Evolutionary conservation across 78 protist genomes (phyloP), one percentile per base, ranked within the genome.

Genomic region (Chrysochromulina parva): DNA sequence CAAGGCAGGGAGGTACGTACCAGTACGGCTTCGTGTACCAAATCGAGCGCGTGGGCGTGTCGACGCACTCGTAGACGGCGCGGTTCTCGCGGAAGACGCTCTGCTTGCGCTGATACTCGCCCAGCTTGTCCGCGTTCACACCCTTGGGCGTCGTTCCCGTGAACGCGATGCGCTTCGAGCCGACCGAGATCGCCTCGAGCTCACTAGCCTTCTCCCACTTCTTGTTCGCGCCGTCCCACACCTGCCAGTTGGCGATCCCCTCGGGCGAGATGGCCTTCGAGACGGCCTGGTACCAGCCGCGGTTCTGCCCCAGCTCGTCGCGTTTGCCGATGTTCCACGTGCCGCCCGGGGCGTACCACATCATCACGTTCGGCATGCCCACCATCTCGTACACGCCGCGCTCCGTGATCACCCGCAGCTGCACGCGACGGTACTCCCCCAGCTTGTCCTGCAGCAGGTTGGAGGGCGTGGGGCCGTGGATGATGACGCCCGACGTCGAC

Each of bases 351-450:
- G 78, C 78, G 78, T 69, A 69, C 78, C 78, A 69, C 78, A 69
- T 69, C 78, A 69, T 69, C 24, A 69, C 78, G 78, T 69, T 69
- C 78, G 14, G 78, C 78, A 69, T 69, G 74, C 74, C n/a, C 74
- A 67, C 78, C 78, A 69, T 69, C 78, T 69, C 78, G 14, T 69
- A 69, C 19, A 69, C 78, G 78, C 78, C 78, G 16, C 78, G 78
- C 50, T 69, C 78, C 50, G 78, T 69, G n/a, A 69, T 16, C 50
- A 69, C 78, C 50, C 78, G 78, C 50, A 14, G 78, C 78, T 69
- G 78, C 54, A 69, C 78, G 38, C 78, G 78, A 2, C 78, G 78
- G 78, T 69, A 69, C 78, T 69, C 78, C 50, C 78, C 78, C 48
- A 69, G 78, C 78, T 69, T 69, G 50, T 69, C 78, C 16, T 69